These are phyloP conservation scores for Podospora didyma DNA, from an alignment of 495 filamentous ascomycete genomes.

Conservation along the genomic window DNA sequence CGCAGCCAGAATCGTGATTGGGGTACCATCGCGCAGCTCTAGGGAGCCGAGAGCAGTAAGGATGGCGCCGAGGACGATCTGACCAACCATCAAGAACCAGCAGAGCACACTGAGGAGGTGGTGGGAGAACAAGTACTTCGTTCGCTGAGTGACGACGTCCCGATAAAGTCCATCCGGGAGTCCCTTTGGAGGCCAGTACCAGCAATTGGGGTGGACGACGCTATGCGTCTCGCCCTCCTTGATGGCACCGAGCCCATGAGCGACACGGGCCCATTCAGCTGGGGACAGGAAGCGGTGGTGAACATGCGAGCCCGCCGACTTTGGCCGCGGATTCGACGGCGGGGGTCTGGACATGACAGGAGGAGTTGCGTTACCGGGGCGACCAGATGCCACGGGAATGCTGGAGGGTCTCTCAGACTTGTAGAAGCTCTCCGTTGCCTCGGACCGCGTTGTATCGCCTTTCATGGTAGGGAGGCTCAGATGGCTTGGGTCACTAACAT, in stretches of 20 bases:
- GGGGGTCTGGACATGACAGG: slow-evolving; percentile 1
- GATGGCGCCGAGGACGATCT: slow-evolving; percentile 40
- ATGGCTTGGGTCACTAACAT: slow-evolving; percentile 6
- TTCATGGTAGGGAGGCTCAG: slow-evolving; percentile 13
- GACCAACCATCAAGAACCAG: slow-evolving; percentile 41
- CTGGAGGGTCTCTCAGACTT: slow-evolving; percentile 21
- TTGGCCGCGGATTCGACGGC: background rate
- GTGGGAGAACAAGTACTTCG: slow-evolving; percentile 36
- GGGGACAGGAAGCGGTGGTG: slow-evolving; percentile 36
- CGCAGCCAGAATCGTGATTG: slow-evolving; percentile 44
- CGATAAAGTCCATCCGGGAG: slow-evolving; percentile 41
- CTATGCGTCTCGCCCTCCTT: slow-evolving; percentile 38
- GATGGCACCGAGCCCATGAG: slow-evolving; percentile 43
- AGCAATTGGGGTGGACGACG: slow-evolving; percentile 37
- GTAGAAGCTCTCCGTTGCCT: slow-evolving; percentile 18
- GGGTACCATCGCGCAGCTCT: slow-evolving; percentile 19
- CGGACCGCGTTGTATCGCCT: slow-evolving; percentile 8
- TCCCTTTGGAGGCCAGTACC: slow-evolving; percentile 42
- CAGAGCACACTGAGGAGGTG: slow-evolving; percentile 27
- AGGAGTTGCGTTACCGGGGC: background rate
- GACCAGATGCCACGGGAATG: slow-evolving; percentile 18
- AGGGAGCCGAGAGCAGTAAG: slow-evolving; percentile 42
- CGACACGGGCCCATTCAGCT: slow-evolving; percentile 42
- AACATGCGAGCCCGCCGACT: background rate
- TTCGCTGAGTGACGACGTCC: slow-evolving; percentile 37